Evolutionary conservation across 1,284 basidiomycete species (phyloP), one percentile per base, ranked within the genome.

Genomic region (Heterobasidion irregulare): DNA sequence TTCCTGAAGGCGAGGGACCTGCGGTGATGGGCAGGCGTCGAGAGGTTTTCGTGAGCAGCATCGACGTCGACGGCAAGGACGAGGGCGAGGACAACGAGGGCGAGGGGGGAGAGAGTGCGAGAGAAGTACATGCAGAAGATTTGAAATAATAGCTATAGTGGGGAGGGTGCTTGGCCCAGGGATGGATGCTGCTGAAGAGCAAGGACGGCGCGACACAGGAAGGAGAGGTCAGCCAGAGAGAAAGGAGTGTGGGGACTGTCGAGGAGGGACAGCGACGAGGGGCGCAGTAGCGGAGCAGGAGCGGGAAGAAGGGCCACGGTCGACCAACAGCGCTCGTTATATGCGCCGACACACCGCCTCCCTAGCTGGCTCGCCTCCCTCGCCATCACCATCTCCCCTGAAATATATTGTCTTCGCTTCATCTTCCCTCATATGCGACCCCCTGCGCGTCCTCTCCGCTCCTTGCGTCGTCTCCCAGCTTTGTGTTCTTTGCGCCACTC

Each of bases 1-100:
- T 50, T 55, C 38, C 41, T 55, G 16, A 52, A 45, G 35, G 50
- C n/a, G 7, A 52, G 8, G 18, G 52, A 53, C 15, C 26, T n/a
- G 45, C 38, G 36, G 53, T 52, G 12, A n/a, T 32, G 43, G 13
- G 34, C n/a, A n/a, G 38, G 8, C 45, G 33, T 48, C 35, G 53
- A 52, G 41, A 47, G 41, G 35, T 10, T 12, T 41, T 16, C 32
- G 26, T 26, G 49, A 6, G 49, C 33, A 26, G 49, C 49, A 19
- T 35, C 49, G 19, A 38, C 34, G n/a, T 8, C 15, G 36, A 38
- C 3, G 49, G 15, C n/a, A 35, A 50, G 16, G 19, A 10, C 8
- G 19, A 50, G 46, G 46, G 18, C 10, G 46, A 47, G 46, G 34
- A 38, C 49, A 38, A 50, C 18, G 15, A 38, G 15, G 36, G 26